Base-by-base conservation (phyloP, 805 yeast species). In the Wickerhamomyces bisporus region DNA sequence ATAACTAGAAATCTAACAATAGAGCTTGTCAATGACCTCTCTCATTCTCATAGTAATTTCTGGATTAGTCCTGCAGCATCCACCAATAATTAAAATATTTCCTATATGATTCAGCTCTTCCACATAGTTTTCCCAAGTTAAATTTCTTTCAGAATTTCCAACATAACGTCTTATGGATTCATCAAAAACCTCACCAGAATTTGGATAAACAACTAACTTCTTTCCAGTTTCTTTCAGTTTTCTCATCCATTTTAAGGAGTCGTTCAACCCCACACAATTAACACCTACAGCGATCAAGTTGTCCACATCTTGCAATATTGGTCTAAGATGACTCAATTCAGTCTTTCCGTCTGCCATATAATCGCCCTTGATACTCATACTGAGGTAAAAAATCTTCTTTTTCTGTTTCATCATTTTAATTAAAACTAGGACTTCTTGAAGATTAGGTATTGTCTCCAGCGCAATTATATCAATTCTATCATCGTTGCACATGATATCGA, bases 391-490 rank as follows among this genome's bases (percentile, higher is more conserved):
- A 13, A 73, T 72, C 41, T 70, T 67, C 2, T 44, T 36, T 12
- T 64, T 36, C 17, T 48, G 52, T 17, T 55, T 58, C 50, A 75
- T 42, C 43, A 77, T 44, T 18, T 65, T 55, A 9, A 73, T 44
- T 9, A 83, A 51, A 1, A 70, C 76, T 48, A 68, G 62, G 27
- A 81, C 50, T 58, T 86, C 95, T 28, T 52, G 51, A 15, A 73
- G 53, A 34, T 68, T 73, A 2, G 95, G 93, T 13, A 85, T 69
- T 0, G 95, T 86, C 55, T 86, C 95, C 40, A 83, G 65, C 0
- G 77, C 81, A 17, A 85, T 61, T 6, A 77, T 39, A 45, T 81
- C 87, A 8, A 79, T 69, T 3, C 67, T 57, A 0, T 65, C 60
- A 20, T 66, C 55, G 4, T 57, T 47, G 7, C 62, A 42, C 26